phyloP scores from a whole-genome alignment of 2,329 filamentous ascomycete species.

The Pseudogymnoascus sp. region DNA sequence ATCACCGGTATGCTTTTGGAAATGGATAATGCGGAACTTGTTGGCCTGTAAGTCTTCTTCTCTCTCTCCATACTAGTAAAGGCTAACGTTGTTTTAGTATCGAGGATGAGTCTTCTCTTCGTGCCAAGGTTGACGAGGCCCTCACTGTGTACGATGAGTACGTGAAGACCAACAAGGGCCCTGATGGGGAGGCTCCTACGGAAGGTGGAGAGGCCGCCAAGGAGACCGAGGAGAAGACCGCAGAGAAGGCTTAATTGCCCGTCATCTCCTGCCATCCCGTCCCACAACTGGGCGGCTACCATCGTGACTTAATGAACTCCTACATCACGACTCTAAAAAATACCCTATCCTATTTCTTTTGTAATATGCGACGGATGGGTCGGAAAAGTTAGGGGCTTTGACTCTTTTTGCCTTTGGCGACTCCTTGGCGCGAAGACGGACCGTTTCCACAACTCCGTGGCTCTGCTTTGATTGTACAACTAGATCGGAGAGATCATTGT shows the following conservation, averaged over 20 bases:
- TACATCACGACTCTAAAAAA: slow-evolving; percentile 13
- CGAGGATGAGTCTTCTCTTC: slow-evolving; percentile 81
- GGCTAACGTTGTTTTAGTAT: slow-evolving; percentile 52
- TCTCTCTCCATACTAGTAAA: not conserved
- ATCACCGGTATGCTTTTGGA: slow-evolving; percentile 99
- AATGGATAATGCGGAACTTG: slow-evolving; percentile 94
- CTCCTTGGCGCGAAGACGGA: slow-evolving; percentile 7
- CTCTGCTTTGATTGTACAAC: slow-evolving; percentile 11
- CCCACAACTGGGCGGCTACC: slow-evolving; percentile 2
- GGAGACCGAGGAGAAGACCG: slow-evolving; percentile 46
- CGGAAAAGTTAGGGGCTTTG: slow-evolving; percentile 10
- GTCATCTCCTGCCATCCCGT: not conserved
- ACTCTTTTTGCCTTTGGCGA: slow-evolving; percentile 10
- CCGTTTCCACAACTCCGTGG: slow-evolving; percentile 6
- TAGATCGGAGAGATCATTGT: slow-evolving; percentile 11
- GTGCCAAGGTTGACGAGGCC: slow-evolving; percentile 94
- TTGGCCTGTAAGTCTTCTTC: slow-evolving; percentile 75
- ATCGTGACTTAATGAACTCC: slow-evolving; percentile 14
- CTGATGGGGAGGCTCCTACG: slow-evolving; percentile 29
- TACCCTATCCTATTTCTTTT: slow-evolving; percentile 14
- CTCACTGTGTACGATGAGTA: slow-evolving; percentile 98
- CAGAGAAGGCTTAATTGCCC: slow-evolving; percentile 47
- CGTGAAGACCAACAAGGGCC: slow-evolving; percentile 58
- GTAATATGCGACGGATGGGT: slow-evolving; percentile 12
- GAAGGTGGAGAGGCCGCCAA: slow-evolving; percentile 32